Evolutionary conservation across 331 rosid species (phyloP), one percentile per base, ranked within the genome.

Genomic region (Pyracantha coccinea): DNA sequence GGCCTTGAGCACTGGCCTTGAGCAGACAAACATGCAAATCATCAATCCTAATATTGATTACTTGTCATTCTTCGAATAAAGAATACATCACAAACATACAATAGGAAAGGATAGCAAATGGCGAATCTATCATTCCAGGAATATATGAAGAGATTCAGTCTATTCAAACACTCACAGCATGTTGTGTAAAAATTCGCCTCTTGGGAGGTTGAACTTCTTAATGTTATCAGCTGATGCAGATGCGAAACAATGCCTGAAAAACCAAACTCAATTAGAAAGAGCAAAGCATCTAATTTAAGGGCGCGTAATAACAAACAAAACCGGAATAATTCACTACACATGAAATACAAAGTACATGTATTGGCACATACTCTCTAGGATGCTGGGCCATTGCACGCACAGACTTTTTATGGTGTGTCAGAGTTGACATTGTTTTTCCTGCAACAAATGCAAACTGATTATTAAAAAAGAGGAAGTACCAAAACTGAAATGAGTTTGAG

Each of bases 161-260:
- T 31, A 73, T 65, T 67, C 27, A 61, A 73, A 79, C 68, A 94
- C 97, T 88, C 85, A 95, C 99, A 92, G 97, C 99, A 95, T 95
- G 81, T 95, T 95, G 87, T 95, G 99, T n/a, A 79, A 32, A 85
- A 95, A 95, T 64, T 95, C 97, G 79, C 97, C 99, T 77, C 75
- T 90, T 4, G 99, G 97, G 69, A 95, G 97, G 87, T 32, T 90
- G 77, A 92, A 95, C 83, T 95, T 95, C 86, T 95, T 95, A 71
- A 92, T 89, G 85, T 95, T 95, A 86, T 95, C 99, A 66, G 99
- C 99, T 14, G 99, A 95, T 62, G 99, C 99, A 77, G 99, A 95
- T 71, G 99, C 97, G 75, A 95, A 95, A 85, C 90, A 77, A 72
- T 92, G 81, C 89, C 99, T 94, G 83, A 38, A 4, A 4, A 79